Base-by-base conservation (phyloP, 2,329 filamentous ascomycete genomes). In the Elsinoe perseae region DNA sequence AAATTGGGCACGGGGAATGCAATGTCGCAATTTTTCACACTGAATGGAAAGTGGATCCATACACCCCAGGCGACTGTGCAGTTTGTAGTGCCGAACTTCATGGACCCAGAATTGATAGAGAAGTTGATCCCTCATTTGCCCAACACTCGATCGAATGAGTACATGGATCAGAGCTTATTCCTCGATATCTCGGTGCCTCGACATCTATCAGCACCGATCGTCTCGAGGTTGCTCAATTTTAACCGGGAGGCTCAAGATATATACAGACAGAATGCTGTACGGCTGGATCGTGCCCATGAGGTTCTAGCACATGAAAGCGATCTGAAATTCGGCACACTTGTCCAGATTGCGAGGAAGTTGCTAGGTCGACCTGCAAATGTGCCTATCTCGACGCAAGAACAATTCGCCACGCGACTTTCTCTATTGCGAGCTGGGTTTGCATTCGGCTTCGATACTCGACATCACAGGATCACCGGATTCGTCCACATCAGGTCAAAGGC, bases 371-470 rank as follows among this genome's bases (percentile, higher is more conserved):
- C 59, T 10, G 55, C 64, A 12, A 58, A 65, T 27, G 61, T 54
- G 61, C 1, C 65, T 68, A 20, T 69, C 10, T 57, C 66, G n/a
- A 43, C 61, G 12, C 58, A 63, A 14, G 66, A 78, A 7, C 69
- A 89, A 4, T 87, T 89, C 63, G 86, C 87, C 3, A 81, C 90
- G 5, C 84, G 89, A 61, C 80, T 80, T 56, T 79, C 84, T 7
- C 66, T 92, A 6, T 68, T 77, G 21, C 74, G 77, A 38, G 78
- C 83, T 58, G 81, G 84, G 7, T 75, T 82, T 54, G 80, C 76
- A 25, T 87, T 90, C 64, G 75, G 76, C 60, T 80, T 66, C n/a
- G 75, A 78, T 59, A 61, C 59, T 68, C 76, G 69, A 63, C 78
- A 60, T 67, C 77, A 69, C 69, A 77, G 69, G 66, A 66, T 75